Base-by-base conservation (phyloP, 805 yeast genomes). In the Saccharomycopsis sp. region DNA sequence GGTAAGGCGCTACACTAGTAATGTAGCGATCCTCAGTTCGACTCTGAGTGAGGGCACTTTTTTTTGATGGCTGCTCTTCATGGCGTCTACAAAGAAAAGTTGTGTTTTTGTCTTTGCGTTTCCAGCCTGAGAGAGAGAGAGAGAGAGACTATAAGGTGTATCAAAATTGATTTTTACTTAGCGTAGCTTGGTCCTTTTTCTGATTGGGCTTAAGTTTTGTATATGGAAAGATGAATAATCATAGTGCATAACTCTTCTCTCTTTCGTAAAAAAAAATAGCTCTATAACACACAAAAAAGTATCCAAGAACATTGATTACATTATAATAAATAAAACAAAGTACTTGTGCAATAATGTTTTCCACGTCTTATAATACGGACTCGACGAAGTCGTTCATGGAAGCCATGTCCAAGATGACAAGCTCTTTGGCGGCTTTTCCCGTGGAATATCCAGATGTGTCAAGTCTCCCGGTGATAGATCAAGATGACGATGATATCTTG, bases 311-410 rank as follows among this genome's bases (percentile, higher is more conserved):
- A n/a, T 10, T 10, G n/a, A n/a, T 25, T n/a, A 9, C 9, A 25
- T n/a, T 10, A 25, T n/a, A 30, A 8, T 8, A 30, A 30, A 30
- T 7, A 30, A n/a, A 17, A n/a, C 13, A 30, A 8, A 10, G 12
- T 9, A 17, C 12, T 13, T n/a, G 10, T 8, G 34, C 34, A 13
- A n/a, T n/a, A n/a, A 45, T 45, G 48, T 34, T 45, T 23, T 19
- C 27, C 3, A 62, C 62, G 0, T 52, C 71, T 4, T 75, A 73
- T 48, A 68, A 71, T 35, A 80, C 69, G 6, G 63, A 71, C 10
- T 80, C 88, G 1, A 80, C 88, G 7, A 71, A 74, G 58, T 80
- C 92, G 17, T 82, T 73, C 58, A 74, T 82, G 81, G 73, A 72
- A 54, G 89, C 92, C 15, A 80, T 82, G 86, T 72, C 69, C 55